Percentiles rank a stretch among this genome's conserved stretches.
phyloP scores from a whole-genome alignment of 805 yeast species.

The Hanseniaspora occidentalis region DNA sequence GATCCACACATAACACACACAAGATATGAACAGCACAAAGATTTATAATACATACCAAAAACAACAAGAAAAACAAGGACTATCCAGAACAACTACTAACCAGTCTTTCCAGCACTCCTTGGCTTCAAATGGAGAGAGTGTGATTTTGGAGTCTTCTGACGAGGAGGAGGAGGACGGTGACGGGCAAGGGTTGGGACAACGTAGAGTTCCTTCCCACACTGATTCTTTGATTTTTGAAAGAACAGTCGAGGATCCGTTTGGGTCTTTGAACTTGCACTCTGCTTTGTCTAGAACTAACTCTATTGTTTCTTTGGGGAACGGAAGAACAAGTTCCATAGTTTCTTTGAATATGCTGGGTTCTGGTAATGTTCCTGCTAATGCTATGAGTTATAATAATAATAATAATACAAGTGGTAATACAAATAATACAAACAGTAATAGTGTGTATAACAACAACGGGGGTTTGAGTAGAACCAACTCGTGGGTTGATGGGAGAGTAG shows the following conservation, averaged over 20 bases:
- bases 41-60: too few species aligned
- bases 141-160: background rate
- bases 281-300: conserved; percentile 11
- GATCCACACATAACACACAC: too few species aligned
- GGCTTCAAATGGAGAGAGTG: background rate
- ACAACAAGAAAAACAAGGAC: too few species aligned
- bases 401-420: background rate
- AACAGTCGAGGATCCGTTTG: conserved; percentile 46
- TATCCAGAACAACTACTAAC: background rate
- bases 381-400: conserved; percentile 7
- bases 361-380: conserved; percentile 2
- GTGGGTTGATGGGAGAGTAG: conserved; percentile 1
- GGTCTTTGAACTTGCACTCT: background rate
- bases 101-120: background rate
- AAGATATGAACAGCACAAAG: too few species aligned
- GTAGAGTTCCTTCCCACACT: conserved; percentile 1
- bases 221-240: conserved; percentile 50
- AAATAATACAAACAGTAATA: background rate
- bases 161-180: background rate
- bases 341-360: background rate
- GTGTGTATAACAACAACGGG: too few species aligned
- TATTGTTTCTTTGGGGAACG: conserved; percentile 17
- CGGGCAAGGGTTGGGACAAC: background rate
- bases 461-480: background rate
- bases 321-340: conserved; percentile 8